Evolutionary conservation across 176 grass and related monocot species (phyloP), one percentile per base, ranked within the genome.

Genomic region (Poa annua): DNA sequence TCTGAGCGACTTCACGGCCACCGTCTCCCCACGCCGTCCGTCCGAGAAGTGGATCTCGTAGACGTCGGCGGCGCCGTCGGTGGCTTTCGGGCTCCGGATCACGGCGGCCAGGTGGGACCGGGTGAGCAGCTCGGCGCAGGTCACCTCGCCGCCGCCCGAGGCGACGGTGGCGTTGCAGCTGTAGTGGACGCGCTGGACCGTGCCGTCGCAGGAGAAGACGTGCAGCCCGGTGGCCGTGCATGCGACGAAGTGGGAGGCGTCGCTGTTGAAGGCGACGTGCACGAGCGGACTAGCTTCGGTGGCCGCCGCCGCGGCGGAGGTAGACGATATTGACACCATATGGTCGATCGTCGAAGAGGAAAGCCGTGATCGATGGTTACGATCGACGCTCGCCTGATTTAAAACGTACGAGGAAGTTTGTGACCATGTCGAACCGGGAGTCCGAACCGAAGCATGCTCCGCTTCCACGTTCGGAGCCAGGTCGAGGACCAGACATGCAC

Each of bases 181-280:
- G 60, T 77, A 80, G 42, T 85, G 70, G 52, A 85, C 83, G 42
- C 25, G 74, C 2, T 81, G 53, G n/a, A 92, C 70, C 10, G 85
- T 78, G 73, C 54, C 85, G 56, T 50, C 44, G 70, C 89, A 90
- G 17, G 88, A 87, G 69, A 87, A 97, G 74, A 88, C 88, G 79
- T 73, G 80, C 82, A 93, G 74, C 21, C 87, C 87, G 1, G 77
- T 69, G 4, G 79, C 72, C 38, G 87, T 92, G 54, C 80, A 92
- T 8, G 72, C 81, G 3, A 90, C 87, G 52, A 97, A 90, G 87
- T 88, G 87, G 11, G 89, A 90, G 7, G 83, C 41, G 49, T 73
- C 85, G 71, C 84, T 88, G 74, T 86, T 94, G 85, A 92, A 97
- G 64, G 94, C 90, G 10, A 90, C 66, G 66, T 90, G 94, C 21